These are phyloP conservation scores for Candida palmyrensis DNA, from an alignment of 805 yeast species.

Conservation along the genomic window DNA sequence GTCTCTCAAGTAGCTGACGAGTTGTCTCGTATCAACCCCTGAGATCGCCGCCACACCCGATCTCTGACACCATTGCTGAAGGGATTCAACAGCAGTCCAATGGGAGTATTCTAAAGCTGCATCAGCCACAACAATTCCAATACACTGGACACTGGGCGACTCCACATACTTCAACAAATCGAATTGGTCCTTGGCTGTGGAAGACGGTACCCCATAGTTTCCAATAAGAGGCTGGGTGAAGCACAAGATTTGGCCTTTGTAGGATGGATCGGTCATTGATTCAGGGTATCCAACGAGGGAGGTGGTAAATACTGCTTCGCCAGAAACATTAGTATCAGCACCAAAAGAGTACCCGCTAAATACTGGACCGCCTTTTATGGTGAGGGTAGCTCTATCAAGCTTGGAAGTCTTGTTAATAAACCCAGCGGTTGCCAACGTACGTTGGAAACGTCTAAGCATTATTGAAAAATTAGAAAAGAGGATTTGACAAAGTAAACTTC, in stretches of 20 bases:
- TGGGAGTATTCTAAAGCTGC: conserved; percentile 96
- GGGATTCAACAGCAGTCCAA: conserved; percentile 98
- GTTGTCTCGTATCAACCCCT: conserved; percentile 95
- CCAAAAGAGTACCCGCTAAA: conserved; percentile 95
- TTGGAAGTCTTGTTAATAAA: conserved; percentile 32
- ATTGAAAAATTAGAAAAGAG: conserved; percentile 2
- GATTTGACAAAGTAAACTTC: background rate
- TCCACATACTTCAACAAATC: conserved; percentile 88
- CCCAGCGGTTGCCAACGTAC: conserved; percentile 30
- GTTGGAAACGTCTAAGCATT: conserved; percentile 11
- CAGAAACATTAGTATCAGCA: conserved; percentile 85
- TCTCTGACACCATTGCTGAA: conserved; percentile 93
- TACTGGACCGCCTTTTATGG: conserved; percentile 89
- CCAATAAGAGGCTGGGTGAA: conserved; percentile 98
- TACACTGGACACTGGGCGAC: conserved; percentile 85
- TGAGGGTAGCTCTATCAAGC: conserved; percentile 80
- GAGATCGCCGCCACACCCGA: conserved; percentile 93
- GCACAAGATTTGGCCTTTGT: conserved; percentile 93
- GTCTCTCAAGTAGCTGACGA: conserved; percentile 90
- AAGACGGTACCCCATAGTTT: conserved; percentile 96
- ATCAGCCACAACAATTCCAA: conserved; percentile 94
- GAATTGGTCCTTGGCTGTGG: conserved; percentile 72
- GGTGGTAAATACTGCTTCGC: conserved; percentile 97
- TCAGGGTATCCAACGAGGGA: conserved; percentile 98
- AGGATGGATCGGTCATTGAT: conserved; percentile 98